Conservation (phyloP, 768 basidiomycete genomes). For the Daedaleopsis nitida region DNA sequence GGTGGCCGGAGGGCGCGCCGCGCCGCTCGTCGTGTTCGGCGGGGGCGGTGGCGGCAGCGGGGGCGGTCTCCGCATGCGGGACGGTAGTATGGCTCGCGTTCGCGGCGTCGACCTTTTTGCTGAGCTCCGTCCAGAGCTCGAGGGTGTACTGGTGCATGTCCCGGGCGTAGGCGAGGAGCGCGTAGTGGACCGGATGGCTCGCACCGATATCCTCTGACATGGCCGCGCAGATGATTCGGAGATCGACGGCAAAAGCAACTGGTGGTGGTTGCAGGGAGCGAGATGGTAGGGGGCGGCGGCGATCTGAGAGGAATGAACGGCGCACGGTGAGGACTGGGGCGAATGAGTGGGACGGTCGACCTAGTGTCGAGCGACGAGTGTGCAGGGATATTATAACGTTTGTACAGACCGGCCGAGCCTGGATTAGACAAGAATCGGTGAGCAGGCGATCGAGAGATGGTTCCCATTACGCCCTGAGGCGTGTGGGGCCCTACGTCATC, state of each 20-base stretch:
- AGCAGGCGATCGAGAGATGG: not conserved
- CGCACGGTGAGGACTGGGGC: no score
- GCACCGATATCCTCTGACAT: slow-evolving; percentile 8
- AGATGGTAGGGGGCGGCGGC: not conserved
- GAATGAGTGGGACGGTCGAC: not conserved
- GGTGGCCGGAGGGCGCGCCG: not conserved
- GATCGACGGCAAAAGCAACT: not conserved
- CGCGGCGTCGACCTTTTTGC: slow-evolving; percentile 8
- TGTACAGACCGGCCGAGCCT: no score
- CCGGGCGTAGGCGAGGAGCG: slow-evolving; percentile 23
- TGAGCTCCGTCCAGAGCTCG: slow-evolving; percentile 20
- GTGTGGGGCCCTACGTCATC: not conserved
- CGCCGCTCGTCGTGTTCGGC: not conserved
- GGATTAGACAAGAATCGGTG: no score
- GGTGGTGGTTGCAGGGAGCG: not conserved
- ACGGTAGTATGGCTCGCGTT: not conserved
- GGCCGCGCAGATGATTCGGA: not conserved
- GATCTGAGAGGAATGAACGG: not conserved
- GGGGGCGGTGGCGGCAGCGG: not conserved
- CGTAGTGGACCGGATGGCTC: slow-evolving; percentile 3
- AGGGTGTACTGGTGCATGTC: slow-evolving; percentile 27
- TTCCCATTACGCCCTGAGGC: not conserved
- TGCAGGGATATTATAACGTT: not conserved
- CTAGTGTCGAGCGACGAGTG: no score
- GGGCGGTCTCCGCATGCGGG: not conserved